These are phyloP conservation scores for Gossypium laxum DNA, from an alignment of 441 rosid genomes.

Conservation along the genomic window DNA sequence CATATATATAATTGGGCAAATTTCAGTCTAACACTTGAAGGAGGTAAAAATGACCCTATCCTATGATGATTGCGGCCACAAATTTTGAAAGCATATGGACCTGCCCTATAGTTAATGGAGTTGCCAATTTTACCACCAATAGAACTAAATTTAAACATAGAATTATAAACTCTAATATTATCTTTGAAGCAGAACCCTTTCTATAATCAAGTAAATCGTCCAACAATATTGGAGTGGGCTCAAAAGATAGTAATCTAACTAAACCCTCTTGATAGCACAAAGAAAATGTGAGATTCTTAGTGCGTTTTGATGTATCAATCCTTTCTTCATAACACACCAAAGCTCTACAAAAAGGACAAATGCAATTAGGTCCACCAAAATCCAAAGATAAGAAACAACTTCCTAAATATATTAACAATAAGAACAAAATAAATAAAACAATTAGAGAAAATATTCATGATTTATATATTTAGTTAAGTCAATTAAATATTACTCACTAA, in stretches of 20 bases:
- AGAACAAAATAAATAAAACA: too few species aligned
- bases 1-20: neutral
- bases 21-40: neutral
- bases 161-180: neutral
- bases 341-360: neutral
- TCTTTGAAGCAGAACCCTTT: neutral
- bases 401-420: neutral
- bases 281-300: neutral
- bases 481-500: neutral
- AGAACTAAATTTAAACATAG: neutral
- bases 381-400: neutral
- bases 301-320: neutral
- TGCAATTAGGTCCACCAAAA: neutral
- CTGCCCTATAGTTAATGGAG: neutral
- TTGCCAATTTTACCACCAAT: neutral
- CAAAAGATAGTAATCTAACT: neutral
- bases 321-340: neutral
- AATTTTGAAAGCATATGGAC: neutral
- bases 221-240: neutral
- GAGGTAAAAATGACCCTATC: neutral
- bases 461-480: too few species aligned
- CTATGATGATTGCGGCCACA: neutral
- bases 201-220: neutral
- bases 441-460: too few species aligned
- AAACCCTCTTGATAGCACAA: neutral